Conservation (phyloP, 768 basidiomycete genomes). For the Gymnopilus dilepis region DNA sequence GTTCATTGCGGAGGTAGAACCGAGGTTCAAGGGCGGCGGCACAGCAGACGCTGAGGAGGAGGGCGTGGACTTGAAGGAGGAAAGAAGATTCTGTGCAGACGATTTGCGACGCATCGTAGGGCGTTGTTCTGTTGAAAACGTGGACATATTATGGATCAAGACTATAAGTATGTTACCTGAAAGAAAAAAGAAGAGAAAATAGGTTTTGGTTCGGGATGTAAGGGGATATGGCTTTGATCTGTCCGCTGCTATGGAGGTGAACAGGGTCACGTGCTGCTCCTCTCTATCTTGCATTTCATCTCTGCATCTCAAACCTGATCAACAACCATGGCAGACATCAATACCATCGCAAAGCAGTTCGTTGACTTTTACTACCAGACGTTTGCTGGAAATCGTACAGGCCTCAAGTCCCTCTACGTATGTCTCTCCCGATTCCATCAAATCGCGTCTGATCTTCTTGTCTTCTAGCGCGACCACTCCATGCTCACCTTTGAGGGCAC, state of each 20-base stretch:
- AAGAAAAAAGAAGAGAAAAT: constrained; percentile 9
- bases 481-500: constrained; percentile 86
- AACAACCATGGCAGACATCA: constrained; percentile 71
- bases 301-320: constrained; percentile 11
- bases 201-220: background rate
- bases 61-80: constrained; percentile 64
- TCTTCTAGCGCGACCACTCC: constrained; percentile 69
- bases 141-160: constrained; percentile 39
- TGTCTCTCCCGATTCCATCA: constrained; percentile 36
- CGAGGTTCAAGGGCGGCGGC: constrained; percentile 39
- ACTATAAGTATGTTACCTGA: constrained; percentile 14
- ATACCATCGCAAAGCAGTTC: constrained; percentile 78
- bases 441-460: constrained; percentile 32
- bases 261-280: constrained; percentile 20
- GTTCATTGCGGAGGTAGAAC: constrained; percentile 39
- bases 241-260: constrained; percentile 1
- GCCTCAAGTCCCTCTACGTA: constrained; percentile 78
- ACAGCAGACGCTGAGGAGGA: constrained; percentile 34
- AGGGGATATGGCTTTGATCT: constrained; percentile 5
- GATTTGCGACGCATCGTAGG: constrained; percentile 84
- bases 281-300: constrained; percentile 17
- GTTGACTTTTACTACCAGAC: constrained; percentile 81
- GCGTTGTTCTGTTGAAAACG: constrained; percentile 45
- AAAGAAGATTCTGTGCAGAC: constrained; percentile 82
- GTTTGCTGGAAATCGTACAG: constrained; percentile 69